Percentiles rank a stretch among this genome's conserved stretches.
These are phyloP conservation scores for Boechera retrofracta DNA, from an alignment of 345 rosid genomes.

Conservation along the genomic window DNA sequence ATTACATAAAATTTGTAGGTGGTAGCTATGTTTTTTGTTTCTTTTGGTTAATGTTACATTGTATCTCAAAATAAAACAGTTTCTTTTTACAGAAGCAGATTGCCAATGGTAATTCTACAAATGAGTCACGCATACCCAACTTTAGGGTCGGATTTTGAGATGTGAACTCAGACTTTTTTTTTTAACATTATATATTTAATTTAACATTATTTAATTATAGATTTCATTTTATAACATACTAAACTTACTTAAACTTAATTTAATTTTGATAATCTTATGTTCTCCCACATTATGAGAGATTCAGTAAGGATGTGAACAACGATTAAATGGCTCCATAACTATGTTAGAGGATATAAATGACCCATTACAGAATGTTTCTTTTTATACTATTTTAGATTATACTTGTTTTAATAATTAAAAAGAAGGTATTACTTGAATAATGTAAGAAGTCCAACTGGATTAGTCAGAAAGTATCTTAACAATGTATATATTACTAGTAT, in stretches of 20 bases:
- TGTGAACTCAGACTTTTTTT: not conserved
- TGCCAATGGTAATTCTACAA: not conserved
- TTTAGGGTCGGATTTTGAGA: not conserved
- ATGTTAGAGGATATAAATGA: slow-evolving; percentile 22
- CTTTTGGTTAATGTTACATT: not conserved
- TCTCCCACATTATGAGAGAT: not conserved
- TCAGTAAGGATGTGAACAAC: slow-evolving; percentile 7
- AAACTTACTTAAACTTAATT: too few relatives aligned
- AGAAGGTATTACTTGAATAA: slow-evolving; percentile 1
- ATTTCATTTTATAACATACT: not conserved
- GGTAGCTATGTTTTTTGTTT: not conserved
- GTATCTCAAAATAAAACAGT: not conserved
- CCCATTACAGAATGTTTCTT: slow-evolving; percentile 23
- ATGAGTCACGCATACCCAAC: not conserved
- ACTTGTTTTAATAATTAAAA: not conserved
- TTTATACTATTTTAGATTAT: not conserved
- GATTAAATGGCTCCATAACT: slow-evolving; percentile 19
- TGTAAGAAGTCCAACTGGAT: slow-evolving; percentile 29
- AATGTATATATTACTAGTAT: slow-evolving; percentile 18
- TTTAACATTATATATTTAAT: not conserved
- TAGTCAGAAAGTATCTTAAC: slow-evolving; percentile 26
- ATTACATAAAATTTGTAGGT: not conserved
- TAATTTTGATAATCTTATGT: not conserved
- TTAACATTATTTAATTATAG: not conserved
- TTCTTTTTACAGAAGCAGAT: not conserved